Conservation (phyloP, 1,139 yeast species). For the Blastobotrys niveus region DNA sequence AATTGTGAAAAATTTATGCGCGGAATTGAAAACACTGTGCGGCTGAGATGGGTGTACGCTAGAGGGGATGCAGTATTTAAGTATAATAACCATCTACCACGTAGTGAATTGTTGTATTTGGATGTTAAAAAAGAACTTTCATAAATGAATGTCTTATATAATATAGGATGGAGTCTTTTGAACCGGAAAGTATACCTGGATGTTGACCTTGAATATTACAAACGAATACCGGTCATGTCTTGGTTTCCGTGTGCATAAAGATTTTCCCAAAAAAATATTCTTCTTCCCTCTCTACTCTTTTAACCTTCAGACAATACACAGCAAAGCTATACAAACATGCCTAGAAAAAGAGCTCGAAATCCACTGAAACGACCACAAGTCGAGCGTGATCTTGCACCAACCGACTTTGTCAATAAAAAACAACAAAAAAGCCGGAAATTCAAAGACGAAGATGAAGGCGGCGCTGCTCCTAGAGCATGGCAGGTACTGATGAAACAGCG, state of each 20-base stretch:
- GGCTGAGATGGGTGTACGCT: no score
- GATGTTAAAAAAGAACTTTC: no score
- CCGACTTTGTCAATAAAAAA: conserved; percentile 16
- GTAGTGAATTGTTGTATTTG: no score
- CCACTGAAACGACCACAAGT: conserved; percentile 26
- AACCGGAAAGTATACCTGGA: no score
- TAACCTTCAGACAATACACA: neutral
- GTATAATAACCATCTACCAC: no score
- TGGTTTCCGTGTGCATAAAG: neutral
- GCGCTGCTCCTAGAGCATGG: conserved; percentile 12
- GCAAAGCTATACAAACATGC: conserved; percentile 20
- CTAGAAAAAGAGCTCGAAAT: conserved; percentile 28
- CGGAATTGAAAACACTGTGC: no score
- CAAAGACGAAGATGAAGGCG: conserved; percentile 16
- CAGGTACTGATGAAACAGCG: conserved; percentile 9
- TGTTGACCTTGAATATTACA: no score
- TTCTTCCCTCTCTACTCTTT: neutral
- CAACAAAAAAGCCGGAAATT: conserved; percentile 10
- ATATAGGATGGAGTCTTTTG: no score
- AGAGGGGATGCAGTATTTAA: no score
- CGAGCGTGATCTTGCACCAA: conserved; percentile 27
- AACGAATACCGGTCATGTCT: no score
- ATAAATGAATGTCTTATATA: no score
- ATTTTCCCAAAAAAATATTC: neutral
- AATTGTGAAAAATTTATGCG: no score